Evolutionary conservation across 108 stramenopile species (phyloP).

Genomic region (Stephanodiscus minutulus): DNA sequence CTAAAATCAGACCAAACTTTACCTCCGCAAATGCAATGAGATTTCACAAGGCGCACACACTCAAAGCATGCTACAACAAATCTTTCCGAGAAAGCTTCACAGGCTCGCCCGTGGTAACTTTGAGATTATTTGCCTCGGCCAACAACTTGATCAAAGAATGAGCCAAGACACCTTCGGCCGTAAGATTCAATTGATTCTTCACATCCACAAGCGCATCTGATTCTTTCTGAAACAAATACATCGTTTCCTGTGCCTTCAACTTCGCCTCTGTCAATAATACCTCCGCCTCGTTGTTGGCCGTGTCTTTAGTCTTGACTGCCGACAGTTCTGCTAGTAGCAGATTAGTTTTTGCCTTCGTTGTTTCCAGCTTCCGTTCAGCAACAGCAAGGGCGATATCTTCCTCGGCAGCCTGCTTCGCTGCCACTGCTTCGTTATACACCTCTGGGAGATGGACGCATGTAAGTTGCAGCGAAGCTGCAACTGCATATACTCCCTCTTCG

Average conservation of each 20-base stretch:
- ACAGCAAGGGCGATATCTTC: slow-evolving; percentile 58
- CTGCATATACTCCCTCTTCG: slow-evolving; percentile 22
- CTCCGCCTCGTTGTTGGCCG: slow-evolving; percentile 51
- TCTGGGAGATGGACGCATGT: slow-evolving; percentile 40
- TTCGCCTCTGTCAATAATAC: slow-evolving; percentile 49
- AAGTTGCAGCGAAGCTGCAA: slow-evolving; percentile 33
- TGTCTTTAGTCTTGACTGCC: slow-evolving; percentile 48
- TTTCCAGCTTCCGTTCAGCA: slow-evolving; percentile 50
- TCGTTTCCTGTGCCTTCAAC: slow-evolving; percentile 50
- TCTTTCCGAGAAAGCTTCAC: slow-evolving; percentile 44
- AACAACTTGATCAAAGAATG: slow-evolving; percentile 41
- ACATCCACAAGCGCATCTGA: slow-evolving; percentile 40
- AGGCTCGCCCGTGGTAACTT: slow-evolving; percentile 48
- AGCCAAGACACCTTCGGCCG: slow-evolving; percentile 53
- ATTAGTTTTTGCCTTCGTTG: slow-evolving; percentile 52
- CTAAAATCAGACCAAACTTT: too few species aligned
- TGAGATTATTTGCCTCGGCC: slow-evolving; percentile 27
- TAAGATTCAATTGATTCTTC: slow-evolving; percentile 44
- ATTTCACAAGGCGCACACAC: neutral
- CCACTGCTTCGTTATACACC: slow-evolving; percentile 45
- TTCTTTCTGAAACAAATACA: slow-evolving; percentile 53
- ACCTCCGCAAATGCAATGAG: too few species aligned
- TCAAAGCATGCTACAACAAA: slow-evolving; percentile 11
- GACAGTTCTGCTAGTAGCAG: slow-evolving; percentile 46
- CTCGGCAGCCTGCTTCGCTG: slow-evolving; percentile 54